A percentile compares a stretch with the other conserved stretches of the same genome.
Conservation (phyloP, 192 early-diverging fungal species). For the Mortierella alpina region DNA sequence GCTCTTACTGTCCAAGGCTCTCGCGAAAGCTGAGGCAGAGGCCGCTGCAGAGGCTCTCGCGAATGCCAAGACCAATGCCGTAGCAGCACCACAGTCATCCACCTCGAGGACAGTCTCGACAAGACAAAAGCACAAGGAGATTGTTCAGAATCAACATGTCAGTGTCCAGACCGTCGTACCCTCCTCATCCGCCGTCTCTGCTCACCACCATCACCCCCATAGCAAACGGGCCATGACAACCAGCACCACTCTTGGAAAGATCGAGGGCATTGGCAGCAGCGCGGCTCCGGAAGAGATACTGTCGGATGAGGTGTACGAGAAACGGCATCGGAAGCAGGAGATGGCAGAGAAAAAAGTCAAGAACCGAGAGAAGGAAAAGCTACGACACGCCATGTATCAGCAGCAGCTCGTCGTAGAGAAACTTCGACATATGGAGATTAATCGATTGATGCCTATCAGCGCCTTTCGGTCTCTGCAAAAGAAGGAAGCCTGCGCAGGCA, state of each 20-base stretch:
- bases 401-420: conserved; percentile 63
- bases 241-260: conserved; percentile 29
- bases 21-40: conserved; percentile 25
- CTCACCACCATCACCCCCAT: background rate
- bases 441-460: conserved; percentile 55
- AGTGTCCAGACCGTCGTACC: conserved; percentile 34
- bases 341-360: conserved; percentile 67
- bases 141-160: conserved; percentile 31
- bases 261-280: conserved; percentile 9
- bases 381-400: conserved; percentile 65
- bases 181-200: conserved; percentile 10
- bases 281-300: conserved; percentile 30
- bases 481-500: conserved; percentile 31
- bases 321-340: conserved; percentile 64
- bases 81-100: background rate
- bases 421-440: conserved; percentile 60
- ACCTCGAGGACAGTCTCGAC: conserved; percentile 33
- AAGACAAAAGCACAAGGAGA: conserved; percentile 44
- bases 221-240: conserved; percentile 30
- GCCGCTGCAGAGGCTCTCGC: conserved; percentile 30
- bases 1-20: conserved; percentile 33
- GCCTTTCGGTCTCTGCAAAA: conserved; percentile 52
- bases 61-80: background rate
- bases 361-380: conserved; percentile 66
- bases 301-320: conserved; percentile 59